Conservation (phyloP, 768 basidiomycete species). For the Cystoderma amianthinum region DNA sequence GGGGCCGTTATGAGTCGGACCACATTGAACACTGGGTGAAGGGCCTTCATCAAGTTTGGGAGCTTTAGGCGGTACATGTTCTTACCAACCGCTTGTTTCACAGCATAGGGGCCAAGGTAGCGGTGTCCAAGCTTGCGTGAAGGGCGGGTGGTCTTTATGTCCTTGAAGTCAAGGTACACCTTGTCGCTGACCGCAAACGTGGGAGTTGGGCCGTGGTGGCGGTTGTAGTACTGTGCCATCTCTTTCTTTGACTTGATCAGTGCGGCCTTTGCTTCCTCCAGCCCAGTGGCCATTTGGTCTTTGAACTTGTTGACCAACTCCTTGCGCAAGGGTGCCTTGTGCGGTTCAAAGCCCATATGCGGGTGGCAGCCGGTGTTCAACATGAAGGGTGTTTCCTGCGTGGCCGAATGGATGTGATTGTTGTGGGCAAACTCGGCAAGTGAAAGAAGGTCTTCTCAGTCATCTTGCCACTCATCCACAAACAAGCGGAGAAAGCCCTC, state of each 20-base stretch:
- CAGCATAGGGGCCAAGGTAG: no score
- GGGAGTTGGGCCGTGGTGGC: no score
- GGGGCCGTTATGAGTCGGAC: no score
- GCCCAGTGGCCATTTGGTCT: background rate
- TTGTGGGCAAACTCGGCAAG: constrained; percentile 21
- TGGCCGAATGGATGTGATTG: constrained; percentile 12
- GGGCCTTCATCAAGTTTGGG: no score
- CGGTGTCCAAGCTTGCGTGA: no score
- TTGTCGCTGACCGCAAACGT: no score
- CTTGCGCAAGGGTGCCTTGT: constrained; percentile 9
- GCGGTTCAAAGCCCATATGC: constrained; percentile 10
- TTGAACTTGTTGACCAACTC: background rate
- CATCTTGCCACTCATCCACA: constrained; percentile 13
- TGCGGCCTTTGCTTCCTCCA: background rate
- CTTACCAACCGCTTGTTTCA: no score
- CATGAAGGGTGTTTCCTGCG: constrained; percentile 13
- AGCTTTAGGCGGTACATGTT: no score
- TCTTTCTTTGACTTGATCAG: background rate
- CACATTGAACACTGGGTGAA: no score
- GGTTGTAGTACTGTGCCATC: constrained; percentile 1
- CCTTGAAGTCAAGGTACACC: no score
- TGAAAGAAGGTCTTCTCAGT: constrained; percentile 17
- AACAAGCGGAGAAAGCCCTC: constrained; percentile 17
- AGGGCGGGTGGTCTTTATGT: no score
- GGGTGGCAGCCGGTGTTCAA: background rate